Evolutionary conservation across 106 monocot genomes (phyloP).

Genomic region (Dioscorea alata): DNA sequence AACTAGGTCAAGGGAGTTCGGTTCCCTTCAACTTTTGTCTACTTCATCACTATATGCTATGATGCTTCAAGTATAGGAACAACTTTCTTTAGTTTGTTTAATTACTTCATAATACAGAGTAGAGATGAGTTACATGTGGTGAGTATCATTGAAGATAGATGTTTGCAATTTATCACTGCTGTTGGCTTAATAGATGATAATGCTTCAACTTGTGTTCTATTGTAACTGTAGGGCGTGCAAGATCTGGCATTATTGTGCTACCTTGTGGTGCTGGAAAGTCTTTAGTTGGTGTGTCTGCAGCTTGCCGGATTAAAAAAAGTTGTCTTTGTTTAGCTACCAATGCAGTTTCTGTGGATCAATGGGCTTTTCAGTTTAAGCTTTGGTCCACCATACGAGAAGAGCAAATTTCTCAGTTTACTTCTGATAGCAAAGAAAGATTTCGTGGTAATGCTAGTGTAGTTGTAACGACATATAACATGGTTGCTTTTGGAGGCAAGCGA

Average conservation of each 20-base stretch:
- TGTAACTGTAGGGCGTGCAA: conserved; percentile 58
- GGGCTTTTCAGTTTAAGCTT: conserved; percentile 99
- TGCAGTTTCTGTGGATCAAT: conserved; percentile 99
- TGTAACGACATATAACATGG: conserved; percentile 99
- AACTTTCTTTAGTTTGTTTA: too few species aligned
- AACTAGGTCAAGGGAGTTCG: too few species aligned
- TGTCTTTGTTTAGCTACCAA: conserved; percentile 95
- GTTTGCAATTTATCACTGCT: too few species aligned
- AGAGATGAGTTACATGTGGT: too few species aligned
- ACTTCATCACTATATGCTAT: too few species aligned
- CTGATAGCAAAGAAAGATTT: conserved; percentile 95
- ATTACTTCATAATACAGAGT: too few species aligned
- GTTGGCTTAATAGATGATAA: too few species aligned
- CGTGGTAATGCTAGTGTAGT: conserved; percentile 96
- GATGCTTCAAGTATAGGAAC: too few species aligned
- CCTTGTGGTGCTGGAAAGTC: conserved; percentile 99
- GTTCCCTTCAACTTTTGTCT: too few species aligned
- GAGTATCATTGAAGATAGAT: too few species aligned
- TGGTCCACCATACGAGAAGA: conserved; percentile 97
- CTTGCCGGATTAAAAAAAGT: conserved; percentile 85
- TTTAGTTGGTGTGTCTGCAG: conserved; percentile 96
- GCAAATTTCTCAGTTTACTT: conserved; percentile 93
- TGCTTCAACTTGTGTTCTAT: not conserved
- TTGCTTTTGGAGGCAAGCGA: conserved; percentile 95
- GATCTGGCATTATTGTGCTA: conserved; percentile 98